A percentile compares a stretch with the other conserved stretches of the same genome.
These are phyloP conservation scores for Silene noctiflora DNA, from an alignment of 179 eudicot genomes.

Conservation along the genomic window DNA sequence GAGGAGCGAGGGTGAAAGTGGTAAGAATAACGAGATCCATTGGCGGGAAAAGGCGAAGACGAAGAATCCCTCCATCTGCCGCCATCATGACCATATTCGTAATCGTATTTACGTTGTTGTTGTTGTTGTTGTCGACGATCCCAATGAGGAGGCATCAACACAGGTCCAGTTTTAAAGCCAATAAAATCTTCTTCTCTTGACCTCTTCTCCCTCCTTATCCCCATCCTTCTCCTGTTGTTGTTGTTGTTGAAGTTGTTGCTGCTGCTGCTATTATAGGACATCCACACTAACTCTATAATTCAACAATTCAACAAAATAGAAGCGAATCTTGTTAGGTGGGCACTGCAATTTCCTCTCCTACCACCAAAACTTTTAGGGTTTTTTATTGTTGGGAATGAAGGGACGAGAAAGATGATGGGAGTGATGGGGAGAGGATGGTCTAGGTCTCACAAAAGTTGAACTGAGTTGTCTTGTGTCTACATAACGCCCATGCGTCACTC, in stretches of 20 bases:
- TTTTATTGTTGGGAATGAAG: not conserved
- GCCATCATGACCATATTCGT: slow-evolving; percentile 22
- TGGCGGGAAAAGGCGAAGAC: slow-evolving; percentile 27
- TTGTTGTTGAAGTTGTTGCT: too few relatives aligned
- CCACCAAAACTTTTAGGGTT: not conserved
- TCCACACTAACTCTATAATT: not conserved
- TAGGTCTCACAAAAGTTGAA: too few relatives aligned
- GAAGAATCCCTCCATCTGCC: slow-evolving; percentile 58
- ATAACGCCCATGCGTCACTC: slow-evolving; percentile 11
- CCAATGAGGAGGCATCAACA: slow-evolving; percentile 92
- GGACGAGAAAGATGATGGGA: too few relatives aligned
- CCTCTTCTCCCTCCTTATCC: not conserved
- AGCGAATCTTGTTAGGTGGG: slow-evolving; percentile 7
- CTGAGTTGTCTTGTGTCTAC: not conserved
- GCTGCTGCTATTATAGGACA: not conserved
- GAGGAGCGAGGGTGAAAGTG: slow-evolving; percentile 41
- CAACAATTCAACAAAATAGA: not conserved
- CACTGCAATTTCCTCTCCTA: not conserved
- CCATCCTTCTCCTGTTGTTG: too few relatives aligned
- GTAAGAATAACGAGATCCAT: slow-evolving; percentile 32
- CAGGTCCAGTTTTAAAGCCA: not conserved
- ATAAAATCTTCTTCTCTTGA: not conserved
- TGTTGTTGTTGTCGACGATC: slow-evolving; percentile 46
- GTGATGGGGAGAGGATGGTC: too few relatives aligned
- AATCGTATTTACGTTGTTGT: not conserved